Percentiles rank a stretch among this genome's conserved stretches.
phyloP scores from a whole-genome alignment of 176 grass and related monocot species.

The Dactylis glomerata region DNA sequence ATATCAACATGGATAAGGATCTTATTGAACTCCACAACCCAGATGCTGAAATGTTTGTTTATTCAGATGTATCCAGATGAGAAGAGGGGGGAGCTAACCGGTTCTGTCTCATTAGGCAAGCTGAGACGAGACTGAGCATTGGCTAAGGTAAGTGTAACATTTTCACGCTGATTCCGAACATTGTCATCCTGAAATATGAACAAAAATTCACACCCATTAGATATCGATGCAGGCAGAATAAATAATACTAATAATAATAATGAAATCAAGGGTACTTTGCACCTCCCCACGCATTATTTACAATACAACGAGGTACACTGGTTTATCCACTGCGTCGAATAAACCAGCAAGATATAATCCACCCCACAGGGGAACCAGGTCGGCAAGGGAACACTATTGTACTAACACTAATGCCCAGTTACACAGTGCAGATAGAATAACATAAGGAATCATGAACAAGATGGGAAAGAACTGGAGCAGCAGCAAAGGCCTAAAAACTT shows the following conservation, averaged over 20 bases:
- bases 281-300: neutral
- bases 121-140: constrained; percentile 76
- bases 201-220: neutral
- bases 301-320: neutral
- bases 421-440: constrained; percentile 3
- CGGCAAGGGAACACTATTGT: neutral
- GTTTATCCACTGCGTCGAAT: neutral
- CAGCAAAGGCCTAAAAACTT: neutral
- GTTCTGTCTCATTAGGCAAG: constrained; percentile 49
- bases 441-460: neutral
- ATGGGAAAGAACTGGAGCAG: neutral
- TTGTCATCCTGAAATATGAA: constrained; percentile 69
- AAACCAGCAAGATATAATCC: neutral
- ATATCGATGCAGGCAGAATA: constrained; percentile 15
- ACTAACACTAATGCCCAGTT: neutral
- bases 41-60: neutral
- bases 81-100: constrained; percentile 45
- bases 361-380: neutral
- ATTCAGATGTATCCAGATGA: neutral
- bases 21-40: neutral
- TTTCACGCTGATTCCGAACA: constrained; percentile 91
- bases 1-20: neutral
- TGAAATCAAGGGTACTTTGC: constrained; percentile 6
- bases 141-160: constrained; percentile 76
- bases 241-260: neutral